Base-by-base conservation (phyloP, 179 eudicot genomes). In the Heliamphora pulchella region DNA sequence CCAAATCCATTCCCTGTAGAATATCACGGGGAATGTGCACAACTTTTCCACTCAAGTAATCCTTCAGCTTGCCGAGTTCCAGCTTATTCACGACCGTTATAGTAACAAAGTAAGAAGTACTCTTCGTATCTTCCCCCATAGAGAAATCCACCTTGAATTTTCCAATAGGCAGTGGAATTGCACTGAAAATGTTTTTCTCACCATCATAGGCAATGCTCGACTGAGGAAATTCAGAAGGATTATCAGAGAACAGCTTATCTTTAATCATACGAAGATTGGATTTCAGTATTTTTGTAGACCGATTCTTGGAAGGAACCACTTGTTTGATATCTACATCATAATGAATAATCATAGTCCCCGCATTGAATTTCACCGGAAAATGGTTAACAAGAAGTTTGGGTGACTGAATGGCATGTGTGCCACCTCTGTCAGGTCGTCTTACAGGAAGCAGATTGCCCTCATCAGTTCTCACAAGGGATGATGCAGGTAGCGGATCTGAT, bases 161-260 rank as follows among this genome's bases (percentile, higher is more conserved):
- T 58, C 91, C 92, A 41, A 81, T 80, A 20, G 90, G 92, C 57
- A 92, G 86, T 14, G 20, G 13, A 20, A 77, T 81, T 43, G 88
- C 81, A 78, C 94, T 92, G 81, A 83, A 92, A 5, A 92, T 79
- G 71, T 86, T 89, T 88, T 88, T 92, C 66, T 91, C 91, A 8
- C 97, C 97, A 80, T 92, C 97, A 86, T 85, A 92, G 44, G 89
- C 91, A 80, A 87, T 86, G 86, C 66, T 83, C 41, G 84, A 85
- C 58, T 68, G 6, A 14, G 90, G 90, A 77, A 91, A 88, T 3
- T 67, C 77, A 6, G 74, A 74, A 22, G 84, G 74, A 44, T 83
- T 8, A 72, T 85, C 82, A 65, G 85, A 82, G 72, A 82, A 88
- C 9, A 92, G 81, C 65, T 88, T 83, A 44, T 92, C 87, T 76